Percentiles rank a stretch among this genome's conserved stretches.
phyloP scores from a whole-genome alignment of 495 filamentous ascomycete genomes.

The Aspergillus sclerotiicarbonarius region DNA sequence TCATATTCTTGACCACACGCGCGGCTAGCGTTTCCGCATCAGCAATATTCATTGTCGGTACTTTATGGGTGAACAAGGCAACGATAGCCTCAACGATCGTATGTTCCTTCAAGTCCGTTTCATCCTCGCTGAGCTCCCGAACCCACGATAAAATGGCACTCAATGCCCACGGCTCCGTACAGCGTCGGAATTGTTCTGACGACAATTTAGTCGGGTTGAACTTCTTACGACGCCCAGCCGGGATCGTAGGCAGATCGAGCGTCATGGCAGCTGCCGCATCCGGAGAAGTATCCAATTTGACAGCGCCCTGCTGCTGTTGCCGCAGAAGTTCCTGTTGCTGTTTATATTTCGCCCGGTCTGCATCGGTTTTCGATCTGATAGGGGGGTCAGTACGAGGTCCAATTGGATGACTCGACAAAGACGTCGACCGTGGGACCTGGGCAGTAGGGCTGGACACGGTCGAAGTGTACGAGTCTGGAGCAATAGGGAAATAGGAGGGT shows the following conservation, averaged over 20 bases:
- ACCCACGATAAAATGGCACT: slow-evolving; percentile 87
- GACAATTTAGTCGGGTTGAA: slow-evolving; percentile 88
- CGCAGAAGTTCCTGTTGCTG: slow-evolving; percentile 57
- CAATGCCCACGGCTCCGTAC: slow-evolving; percentile 88
- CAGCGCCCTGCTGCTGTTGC: slow-evolving; percentile 44
- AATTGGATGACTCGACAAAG: slow-evolving; percentile 74
- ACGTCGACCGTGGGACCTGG: slow-evolving; percentile 81
- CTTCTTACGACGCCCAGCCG: slow-evolving; percentile 66
- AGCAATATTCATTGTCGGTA: slow-evolving; percentile 97
- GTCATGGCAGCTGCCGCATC: slow-evolving; percentile 50
- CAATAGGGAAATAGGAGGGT: slow-evolving; percentile 39
- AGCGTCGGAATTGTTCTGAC: slow-evolving; percentile 79
- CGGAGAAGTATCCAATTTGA: slow-evolving; percentile 37
- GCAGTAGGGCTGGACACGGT: slow-evolving; percentile 42
- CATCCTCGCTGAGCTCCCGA: slow-evolving; percentile 81
- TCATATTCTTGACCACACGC: slow-evolving; percentile 78
- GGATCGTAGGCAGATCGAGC: slow-evolving; percentile 70
- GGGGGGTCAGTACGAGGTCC: slow-evolving; percentile 78
- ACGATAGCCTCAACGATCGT: slow-evolving; percentile 83
- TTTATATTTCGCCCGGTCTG: slow-evolving; percentile 62
- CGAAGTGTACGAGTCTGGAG: slow-evolving; percentile 48
- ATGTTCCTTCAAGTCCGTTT: slow-evolving; percentile 75
- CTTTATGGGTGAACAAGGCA: slow-evolving; percentile 89
- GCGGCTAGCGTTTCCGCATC: slow-evolving; percentile 87
- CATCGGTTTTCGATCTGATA: slow-evolving; percentile 91